Percentiles rank a stretch among this genome's conserved stretches.
Evolutionary conservation across 2,329 filamentous ascomycete genomes (phyloP).

Genomic region (Neocatenulostroma microsporum): DNA sequence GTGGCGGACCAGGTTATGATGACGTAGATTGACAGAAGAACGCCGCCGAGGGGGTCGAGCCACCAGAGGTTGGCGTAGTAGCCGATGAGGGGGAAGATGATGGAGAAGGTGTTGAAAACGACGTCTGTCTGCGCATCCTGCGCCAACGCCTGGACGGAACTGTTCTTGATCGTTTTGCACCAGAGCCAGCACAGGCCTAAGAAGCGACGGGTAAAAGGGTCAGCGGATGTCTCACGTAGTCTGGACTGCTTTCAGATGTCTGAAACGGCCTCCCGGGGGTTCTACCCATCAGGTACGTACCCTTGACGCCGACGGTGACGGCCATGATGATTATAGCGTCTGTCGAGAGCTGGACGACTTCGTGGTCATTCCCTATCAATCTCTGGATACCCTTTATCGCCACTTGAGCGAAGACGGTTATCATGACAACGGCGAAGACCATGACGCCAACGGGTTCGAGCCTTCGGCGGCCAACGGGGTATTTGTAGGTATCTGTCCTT

Average conservation of each 20-base stretch:
- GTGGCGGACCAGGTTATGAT: slow-evolving; percentile 72
- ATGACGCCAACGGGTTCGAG: slow-evolving; percentile 74
- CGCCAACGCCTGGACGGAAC: slow-evolving; percentile 71
- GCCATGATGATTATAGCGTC: slow-evolving; percentile 75
- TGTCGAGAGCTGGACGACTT: slow-evolving; percentile 63
- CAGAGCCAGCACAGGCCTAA: slow-evolving; percentile 76
- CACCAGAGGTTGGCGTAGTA: slow-evolving; percentile 74
- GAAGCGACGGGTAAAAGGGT: no score
- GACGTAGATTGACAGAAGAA: slow-evolving; percentile 69
- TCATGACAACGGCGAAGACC: slow-evolving; percentile 79
- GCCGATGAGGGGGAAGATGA: slow-evolving; percentile 70
- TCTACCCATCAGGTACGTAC: no score
- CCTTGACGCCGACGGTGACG: slow-evolving; percentile 72
- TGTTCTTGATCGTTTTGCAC: slow-evolving; percentile 80
- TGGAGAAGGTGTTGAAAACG: slow-evolving; percentile 83
- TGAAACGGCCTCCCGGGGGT: no score
- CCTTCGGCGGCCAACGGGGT: slow-evolving; percentile 68
- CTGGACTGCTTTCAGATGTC: no score
- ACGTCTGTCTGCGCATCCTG: slow-evolving; percentile 66
- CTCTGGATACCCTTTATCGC: slow-evolving; percentile 61
- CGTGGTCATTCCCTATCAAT: slow-evolving; percentile 53
- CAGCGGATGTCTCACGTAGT: no score
- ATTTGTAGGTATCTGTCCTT: slow-evolving; percentile 64
- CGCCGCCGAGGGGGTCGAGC: slow-evolving; percentile 71
- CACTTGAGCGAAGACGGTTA: slow-evolving; percentile 75